A percentile compares a stretch with the other conserved stretches of the same genome.
These are phyloP conservation scores for Chlamydomonas sp. DNA, from an alignment of 139 green algal genomes.

Conservation along the genomic window DNA sequence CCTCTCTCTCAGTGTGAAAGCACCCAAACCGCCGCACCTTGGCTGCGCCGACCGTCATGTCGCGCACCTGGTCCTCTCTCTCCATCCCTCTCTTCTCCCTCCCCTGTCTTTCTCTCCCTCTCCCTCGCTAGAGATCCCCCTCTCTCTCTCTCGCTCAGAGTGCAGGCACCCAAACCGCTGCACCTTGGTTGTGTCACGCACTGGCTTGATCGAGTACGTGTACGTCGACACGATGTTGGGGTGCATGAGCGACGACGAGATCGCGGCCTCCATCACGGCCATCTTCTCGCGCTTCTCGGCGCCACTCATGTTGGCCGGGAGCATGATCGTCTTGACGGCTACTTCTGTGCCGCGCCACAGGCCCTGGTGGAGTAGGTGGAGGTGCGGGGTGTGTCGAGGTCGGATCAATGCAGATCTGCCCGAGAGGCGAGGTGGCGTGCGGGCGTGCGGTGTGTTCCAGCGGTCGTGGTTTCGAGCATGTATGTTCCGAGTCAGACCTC, in stretches of 20 bases:
- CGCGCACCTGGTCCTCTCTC: too few species aligned
- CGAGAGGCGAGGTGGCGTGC: conserved; percentile 20
- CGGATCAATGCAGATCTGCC: conserved; percentile 33
- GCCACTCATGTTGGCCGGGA: neutral
- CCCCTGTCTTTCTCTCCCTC: too few species aligned
- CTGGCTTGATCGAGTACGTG: conserved; percentile 23
- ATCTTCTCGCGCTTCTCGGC: conserved; percentile 33
- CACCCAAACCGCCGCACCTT: neutral
- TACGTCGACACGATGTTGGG: conserved; percentile 39
- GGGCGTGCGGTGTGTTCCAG: too few species aligned
- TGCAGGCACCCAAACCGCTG: neutral
- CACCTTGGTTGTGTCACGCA: neutral
- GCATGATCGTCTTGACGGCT: conserved; percentile 26
- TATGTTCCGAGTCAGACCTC: too few species aligned
- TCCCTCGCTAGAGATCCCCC: too few species aligned
- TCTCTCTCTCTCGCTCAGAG: neutral
- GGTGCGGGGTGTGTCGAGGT: too few species aligned
- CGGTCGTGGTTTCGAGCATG: too few species aligned
- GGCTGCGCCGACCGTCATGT: too few species aligned
- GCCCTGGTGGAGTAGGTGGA: conserved; percentile 16
- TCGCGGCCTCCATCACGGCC: conserved; percentile 46
- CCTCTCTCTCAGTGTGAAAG: too few species aligned
- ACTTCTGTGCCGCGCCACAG: conserved; percentile 33
- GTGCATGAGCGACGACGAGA: conserved; percentile 31
- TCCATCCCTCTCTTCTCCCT: too few species aligned